Conservation (phyloP, 2,329 filamentous ascomycete genomes). For the Fusarium mangiferae region DNA sequence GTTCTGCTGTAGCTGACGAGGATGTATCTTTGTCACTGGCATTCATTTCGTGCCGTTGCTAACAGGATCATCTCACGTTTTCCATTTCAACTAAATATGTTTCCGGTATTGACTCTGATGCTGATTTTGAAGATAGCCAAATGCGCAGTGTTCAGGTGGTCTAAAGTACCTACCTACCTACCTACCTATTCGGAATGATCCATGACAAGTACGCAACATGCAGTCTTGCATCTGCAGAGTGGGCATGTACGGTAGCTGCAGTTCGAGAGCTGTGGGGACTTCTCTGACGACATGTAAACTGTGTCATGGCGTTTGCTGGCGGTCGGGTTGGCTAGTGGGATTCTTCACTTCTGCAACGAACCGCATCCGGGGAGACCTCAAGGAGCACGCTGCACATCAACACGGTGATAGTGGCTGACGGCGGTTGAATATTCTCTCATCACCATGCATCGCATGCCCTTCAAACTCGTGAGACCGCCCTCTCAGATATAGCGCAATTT, state of each 20-base stretch:
- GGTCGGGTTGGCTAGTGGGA: constrained; percentile 10
- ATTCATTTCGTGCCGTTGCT: neutral
- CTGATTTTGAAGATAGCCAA: constrained; percentile 3
- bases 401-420: neutral
- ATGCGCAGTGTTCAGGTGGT: neutral
- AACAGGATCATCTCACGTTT: neutral
- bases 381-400: neutral
- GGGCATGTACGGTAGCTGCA: constrained; percentile 25
- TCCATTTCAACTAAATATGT: neutral
- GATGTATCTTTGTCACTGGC: neutral
- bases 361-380: constrained; percentile 27
- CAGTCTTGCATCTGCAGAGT: constrained; percentile 14
- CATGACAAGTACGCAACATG: constrained; percentile 11
- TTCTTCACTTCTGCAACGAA: constrained; percentile 13
- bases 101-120: neutral
- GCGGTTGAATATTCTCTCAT: neutral
- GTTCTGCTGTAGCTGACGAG: neutral
- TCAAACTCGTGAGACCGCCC: neutral
- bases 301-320: constrained; percentile 25
- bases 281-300: constrained; percentile 36
- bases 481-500: constrained; percentile 6
- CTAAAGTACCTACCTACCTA: neutral
- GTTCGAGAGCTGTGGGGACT: constrained; percentile 31
- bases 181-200: constrained; percentile 2
- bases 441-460: neutral